Conservation (phyloP, 306 rosid genomes). For the Cyamopsis tetragonoloba region DNA sequence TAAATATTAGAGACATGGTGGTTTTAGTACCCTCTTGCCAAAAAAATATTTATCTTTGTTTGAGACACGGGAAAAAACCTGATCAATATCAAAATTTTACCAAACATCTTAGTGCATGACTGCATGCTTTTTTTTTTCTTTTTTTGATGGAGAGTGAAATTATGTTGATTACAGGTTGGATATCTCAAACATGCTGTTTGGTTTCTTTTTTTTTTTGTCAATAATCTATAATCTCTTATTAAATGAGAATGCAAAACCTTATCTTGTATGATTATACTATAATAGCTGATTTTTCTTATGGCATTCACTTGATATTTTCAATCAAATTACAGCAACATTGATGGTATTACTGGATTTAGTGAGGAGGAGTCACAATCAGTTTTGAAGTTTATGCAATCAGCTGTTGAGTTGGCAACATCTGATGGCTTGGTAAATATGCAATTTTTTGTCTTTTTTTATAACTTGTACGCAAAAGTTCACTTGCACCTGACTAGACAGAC, state of each 20-base stretch:
- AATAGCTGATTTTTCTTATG: constrained; percentile 19
- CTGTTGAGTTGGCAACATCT: constrained; percentile 66
- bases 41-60: background rate
- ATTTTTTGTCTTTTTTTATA: background rate
- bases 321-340: constrained; percentile 57
- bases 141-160: background rate
- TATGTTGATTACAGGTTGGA: background rate
- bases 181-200: background rate
- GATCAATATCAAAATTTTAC: background rate
- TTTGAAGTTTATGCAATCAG: constrained; percentile 59
- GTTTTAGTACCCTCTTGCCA: background rate
- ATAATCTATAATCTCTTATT: constrained; percentile 3
- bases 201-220: background rate
- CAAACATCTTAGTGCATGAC: background rate
- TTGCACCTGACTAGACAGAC: background rate
- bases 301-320: constrained; percentile 25
- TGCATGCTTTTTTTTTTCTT: background rate
- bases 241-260: background rate
- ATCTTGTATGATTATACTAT: background rate
- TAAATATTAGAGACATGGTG: background rate
- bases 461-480: constrained; percentile 2
- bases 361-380: constrained; percentile 55
- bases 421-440: constrained; percentile 47
- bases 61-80: background rate
- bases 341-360: constrained; percentile 82